These are phyloP conservation scores for Gaultheria prostrata DNA, from an alignment of 148 eudicot genomes.

Conservation along the genomic window DNA sequence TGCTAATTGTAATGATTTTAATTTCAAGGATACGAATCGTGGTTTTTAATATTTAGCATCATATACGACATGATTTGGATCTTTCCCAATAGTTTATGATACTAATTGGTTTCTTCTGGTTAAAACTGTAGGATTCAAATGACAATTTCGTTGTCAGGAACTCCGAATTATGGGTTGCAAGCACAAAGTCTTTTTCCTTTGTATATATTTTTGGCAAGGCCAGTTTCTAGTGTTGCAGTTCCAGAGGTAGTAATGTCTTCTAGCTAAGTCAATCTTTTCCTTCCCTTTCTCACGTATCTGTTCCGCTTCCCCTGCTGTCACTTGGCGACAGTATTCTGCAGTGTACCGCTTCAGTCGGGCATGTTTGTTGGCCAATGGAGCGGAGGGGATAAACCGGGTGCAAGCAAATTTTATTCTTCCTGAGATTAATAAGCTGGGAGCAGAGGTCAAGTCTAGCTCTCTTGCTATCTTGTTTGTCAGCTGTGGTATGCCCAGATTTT, in stretches of 20 bases:
- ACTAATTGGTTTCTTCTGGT: constrained; percentile 23
- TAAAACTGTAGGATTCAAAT: constrained; percentile 59
- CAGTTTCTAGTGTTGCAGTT: constrained; percentile 39
- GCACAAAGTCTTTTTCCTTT: constrained; percentile 59
- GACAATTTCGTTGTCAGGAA: constrained; percentile 62
- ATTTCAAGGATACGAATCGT: not conserved
- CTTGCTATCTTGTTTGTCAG: constrained; percentile 69
- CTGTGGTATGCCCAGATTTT: constrained; percentile 53
- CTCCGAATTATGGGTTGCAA: constrained; percentile 46
- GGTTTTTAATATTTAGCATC: not conserved
- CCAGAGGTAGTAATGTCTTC: constrained; percentile 51
- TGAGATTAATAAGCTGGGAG: constrained; percentile 74
- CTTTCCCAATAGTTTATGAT: not conserved
- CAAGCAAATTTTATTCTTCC: constrained; percentile 71
- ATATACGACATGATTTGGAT: not conserved
- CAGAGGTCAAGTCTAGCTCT: constrained; percentile 65
- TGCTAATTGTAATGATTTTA: not conserved
- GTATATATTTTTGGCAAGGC: constrained; percentile 71
- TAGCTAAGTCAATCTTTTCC: not conserved
- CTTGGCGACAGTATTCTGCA: constrained; percentile 67
- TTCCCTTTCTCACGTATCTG: constrained; percentile 1
- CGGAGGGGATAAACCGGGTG: constrained; percentile 41
- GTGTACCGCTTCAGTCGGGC: constrained; percentile 68
- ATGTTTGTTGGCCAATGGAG: constrained; percentile 47
- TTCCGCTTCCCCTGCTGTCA: constrained; percentile 32